Evolutionary conservation across 345 rosid species (phyloP), one percentile per base, ranked within the genome.

Genomic region (Rhodamnia argentea): DNA sequence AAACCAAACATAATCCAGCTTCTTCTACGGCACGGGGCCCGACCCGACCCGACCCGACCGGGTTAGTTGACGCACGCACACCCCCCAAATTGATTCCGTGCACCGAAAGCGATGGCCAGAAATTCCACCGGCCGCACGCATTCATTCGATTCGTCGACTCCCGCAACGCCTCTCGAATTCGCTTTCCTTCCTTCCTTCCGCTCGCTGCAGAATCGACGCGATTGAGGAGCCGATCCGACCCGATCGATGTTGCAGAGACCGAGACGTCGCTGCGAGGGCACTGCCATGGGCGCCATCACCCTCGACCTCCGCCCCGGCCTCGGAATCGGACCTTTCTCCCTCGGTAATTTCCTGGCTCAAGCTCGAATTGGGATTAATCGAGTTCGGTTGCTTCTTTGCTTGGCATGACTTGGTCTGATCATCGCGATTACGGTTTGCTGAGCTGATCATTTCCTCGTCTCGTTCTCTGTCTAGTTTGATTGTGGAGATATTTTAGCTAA

Each of bases 261-360:
- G 15, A 87, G 94, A 52, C 93, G 96, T 83, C 98, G 98, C 82
- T 96, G 95, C 86, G 99, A 97, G 91, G 98, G 99, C 90, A 94
- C 99, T 14, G 99, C 99, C 86, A 97, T 96, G 98, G 99, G 99
- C 82, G 95, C 95, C 87, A 94, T 96, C 88, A 95, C 92, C 47
- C 95, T 97, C 91, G 99, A 97, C 91, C 99, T 97, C 91, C 95
- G 94, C 1, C 99, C 99, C 52, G 98, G 99, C 82, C 90, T 90
- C 70, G 99, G 98, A 27, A 92, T 96, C 92, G 99, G 99, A 22
- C 98, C 98, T 53, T 97, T 97, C 88, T 87, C 93, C 26, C 93
- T 97, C 89, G 99, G 99, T 97, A 93, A 84, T 83, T 27, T 26
- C 86, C 52, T 51, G 4, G 2, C 26, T 42, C 47, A 27, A 64